Percentiles rank a stretch among this genome's conserved stretches.
Conservation (phyloP, 345 rosid species). For the Corchorus olitorius region DNA sequence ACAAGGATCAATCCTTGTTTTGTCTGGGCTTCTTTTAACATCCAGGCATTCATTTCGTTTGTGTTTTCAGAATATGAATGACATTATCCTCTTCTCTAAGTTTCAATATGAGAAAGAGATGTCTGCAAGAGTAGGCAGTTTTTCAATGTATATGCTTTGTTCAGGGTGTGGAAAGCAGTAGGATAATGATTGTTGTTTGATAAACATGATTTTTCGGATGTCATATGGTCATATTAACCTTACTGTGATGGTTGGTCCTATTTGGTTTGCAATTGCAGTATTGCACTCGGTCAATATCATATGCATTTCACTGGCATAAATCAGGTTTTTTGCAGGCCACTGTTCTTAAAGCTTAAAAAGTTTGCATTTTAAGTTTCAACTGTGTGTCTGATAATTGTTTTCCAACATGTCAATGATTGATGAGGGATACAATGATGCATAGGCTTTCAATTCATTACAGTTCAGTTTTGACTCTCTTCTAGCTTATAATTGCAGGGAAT, state of each 20-base stretch:
- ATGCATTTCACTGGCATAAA: background rate
- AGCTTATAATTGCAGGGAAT: conserved; percentile 61
- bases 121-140: background rate
- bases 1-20: background rate
- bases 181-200: background rate
- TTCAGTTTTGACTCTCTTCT: conserved; percentile 24
- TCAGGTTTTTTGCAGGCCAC: background rate
- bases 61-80: background rate
- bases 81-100: background rate
- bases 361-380: background rate
- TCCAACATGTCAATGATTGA: conserved; percentile 10
- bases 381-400: background rate
- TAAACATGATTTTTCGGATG: background rate
- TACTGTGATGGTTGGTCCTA: too few species aligned
- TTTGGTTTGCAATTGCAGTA: background rate
- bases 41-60: background rate
- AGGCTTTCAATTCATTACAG: conserved; percentile 1
- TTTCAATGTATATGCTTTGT: background rate
- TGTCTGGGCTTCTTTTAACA: too few species aligned
- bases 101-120: background rate
- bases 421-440: conserved; percentile 1
- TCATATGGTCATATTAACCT: too few species aligned
- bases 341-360: background rate
- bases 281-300: background rate
- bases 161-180: background rate